Conservation (phyloP, 495 filamentous ascomycete genomes). For the Bacidia rubella region DNA sequence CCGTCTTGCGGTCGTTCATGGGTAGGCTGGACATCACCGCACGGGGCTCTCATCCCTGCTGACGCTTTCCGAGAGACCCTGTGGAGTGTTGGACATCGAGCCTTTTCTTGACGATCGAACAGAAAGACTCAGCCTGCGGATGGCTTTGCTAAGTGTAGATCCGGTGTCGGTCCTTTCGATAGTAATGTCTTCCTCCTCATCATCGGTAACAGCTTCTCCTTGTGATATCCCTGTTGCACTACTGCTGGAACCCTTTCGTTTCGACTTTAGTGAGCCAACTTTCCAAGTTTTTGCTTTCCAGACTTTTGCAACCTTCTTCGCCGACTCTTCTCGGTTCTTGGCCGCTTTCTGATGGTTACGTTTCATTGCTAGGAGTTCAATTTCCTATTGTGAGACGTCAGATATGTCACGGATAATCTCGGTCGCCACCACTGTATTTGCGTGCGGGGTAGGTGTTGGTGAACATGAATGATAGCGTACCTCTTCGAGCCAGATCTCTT, state of each 20-base stretch:
- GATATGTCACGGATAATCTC: neutral
- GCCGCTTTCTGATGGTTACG: constrained; percentile 1
- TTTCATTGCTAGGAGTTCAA: constrained; percentile 8
- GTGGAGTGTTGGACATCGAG: neutral
- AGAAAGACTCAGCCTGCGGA: neutral
- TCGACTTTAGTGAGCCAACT: neutral
- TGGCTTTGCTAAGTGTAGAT: neutral
- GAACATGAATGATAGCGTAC: neutral
- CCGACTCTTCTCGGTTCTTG: constrained; percentile 3
- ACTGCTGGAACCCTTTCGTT: neutral
- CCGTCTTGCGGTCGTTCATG: too few species aligned
- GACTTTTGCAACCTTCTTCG: constrained; percentile 1
- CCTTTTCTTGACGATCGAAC: neutral
- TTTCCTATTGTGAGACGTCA: constrained; percentile 5
- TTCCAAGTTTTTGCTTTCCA: constrained; percentile 3
- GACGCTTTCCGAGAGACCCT: neutral
- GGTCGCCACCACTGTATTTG: neutral
- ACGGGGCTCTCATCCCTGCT: neutral
- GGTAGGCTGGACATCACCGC: neutral
- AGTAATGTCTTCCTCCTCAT: neutral
- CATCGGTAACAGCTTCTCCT: neutral
- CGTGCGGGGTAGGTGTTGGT: neutral
- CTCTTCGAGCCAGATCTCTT: constrained; percentile 19
- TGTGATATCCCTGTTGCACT: neutral
- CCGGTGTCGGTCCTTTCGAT: neutral